Evolutionary conservation across 176 grass and related monocot genomes (phyloP).

Genomic region (Raddia guianensis): DNA sequence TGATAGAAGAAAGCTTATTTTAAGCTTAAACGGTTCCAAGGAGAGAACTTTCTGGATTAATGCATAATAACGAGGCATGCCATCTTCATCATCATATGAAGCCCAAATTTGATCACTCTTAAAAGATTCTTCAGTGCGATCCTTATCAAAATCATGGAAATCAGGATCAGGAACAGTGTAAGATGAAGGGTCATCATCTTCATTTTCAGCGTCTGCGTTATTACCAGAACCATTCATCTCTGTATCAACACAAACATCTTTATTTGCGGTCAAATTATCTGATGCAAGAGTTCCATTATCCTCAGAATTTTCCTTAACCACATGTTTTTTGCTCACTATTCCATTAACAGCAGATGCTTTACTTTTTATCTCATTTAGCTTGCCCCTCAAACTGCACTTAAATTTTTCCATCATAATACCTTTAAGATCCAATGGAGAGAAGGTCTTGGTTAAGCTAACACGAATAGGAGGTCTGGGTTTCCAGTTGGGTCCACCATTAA

Average conservation of each 20-base stretch:
- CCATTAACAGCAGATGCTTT: constrained; percentile 29
- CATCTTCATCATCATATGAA: constrained; percentile 77
- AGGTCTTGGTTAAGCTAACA: constrained; percentile 22
- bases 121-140: constrained; percentile 54
- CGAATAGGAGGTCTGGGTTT: constrained; percentile 20
- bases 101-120: constrained; percentile 63
- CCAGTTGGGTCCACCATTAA: constrained; percentile 37
- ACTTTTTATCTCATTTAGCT: constrained; percentile 37
- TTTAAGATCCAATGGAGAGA: constrained; percentile 3
- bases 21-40: constrained; percentile 56
- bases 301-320: constrained; percentile 37
- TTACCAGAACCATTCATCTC: constrained; percentile 32
- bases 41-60: constrained; percentile 65
- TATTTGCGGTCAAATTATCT: constrained; percentile 29
- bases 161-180: constrained; percentile 70
- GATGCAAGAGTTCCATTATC: constrained; percentile 37
- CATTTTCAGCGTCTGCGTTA: constrained; percentile 39
- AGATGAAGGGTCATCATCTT: constrained; percentile 44
- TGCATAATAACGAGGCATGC: constrained; percentile 70
- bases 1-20: constrained; percentile 59
- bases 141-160: constrained; percentile 74
- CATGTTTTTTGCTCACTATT: constrained; percentile 30
- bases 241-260: constrained; percentile 29
- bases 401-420: constrained; percentile 37
- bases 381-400: constrained; percentile 33